Base-by-base conservation (phyloP, 2,329 filamentous ascomycete species). In the Cytospora paraplurivora region DNA sequence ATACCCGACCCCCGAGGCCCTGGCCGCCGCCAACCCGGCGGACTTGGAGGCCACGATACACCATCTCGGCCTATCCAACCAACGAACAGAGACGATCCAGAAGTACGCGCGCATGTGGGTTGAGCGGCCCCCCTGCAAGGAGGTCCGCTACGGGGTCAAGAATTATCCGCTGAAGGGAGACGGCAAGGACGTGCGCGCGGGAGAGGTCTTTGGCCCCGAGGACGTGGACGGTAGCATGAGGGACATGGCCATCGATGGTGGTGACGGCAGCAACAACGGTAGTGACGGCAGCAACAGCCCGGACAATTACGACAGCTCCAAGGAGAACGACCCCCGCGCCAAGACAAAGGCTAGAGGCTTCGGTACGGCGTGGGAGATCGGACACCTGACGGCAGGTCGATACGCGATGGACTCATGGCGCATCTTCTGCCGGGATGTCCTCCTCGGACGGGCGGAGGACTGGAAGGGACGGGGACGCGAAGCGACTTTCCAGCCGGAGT, bases 391-490 rank as follows among this genome's bases (percentile, higher is more conserved):
- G 0, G 88, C 91, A 60, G 91, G 93, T 17, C 82, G 86, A 1
- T 97, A 97, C 74, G 90, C 92, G 0, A 80, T 94, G 56, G 93
- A 97, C 75, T 93, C 90, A 71, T 97, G 92, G 91, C 86, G 93
- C 3, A 97, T 97, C 67, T 97, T 97, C 75, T 97, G 92, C 73
- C 86, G 93, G 1, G 93, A 97, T 73, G 80, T 83, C 37, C 75
- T 96, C 32, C 83, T 93, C 8, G 88, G 87, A 0, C 75, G 87
- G 19, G 86, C 88, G 1, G 73, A 76, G 11, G 85, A 88, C 67
- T 92, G 88, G 85, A 88, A 86, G 70, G 90, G 89, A 1, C 79
- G 76, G 70, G 72, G 84, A 68, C 67, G 77, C 70, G 68, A 77
- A 71, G 65, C 75, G 58, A 78, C 80, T 15, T 92, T 93, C 72